These are phyloP conservation scores for Penicillium sp. DNA, from an alignment of 2,329 filamentous ascomycete genomes.

Conservation along the genomic window DNA sequence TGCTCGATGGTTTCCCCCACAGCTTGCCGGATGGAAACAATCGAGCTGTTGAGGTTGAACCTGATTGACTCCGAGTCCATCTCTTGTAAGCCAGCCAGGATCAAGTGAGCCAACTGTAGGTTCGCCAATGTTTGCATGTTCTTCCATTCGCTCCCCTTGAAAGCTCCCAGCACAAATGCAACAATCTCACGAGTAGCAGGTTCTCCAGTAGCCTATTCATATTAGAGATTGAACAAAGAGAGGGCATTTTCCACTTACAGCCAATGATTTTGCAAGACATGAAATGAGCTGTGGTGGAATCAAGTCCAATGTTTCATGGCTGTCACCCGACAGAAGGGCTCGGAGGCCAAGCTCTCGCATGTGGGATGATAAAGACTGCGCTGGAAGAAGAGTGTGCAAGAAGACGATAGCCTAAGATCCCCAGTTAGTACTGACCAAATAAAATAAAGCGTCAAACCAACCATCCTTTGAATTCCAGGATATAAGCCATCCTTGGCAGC, in stretches of 20 bases:
- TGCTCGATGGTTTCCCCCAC: conserved; percentile 18
- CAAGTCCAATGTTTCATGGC: conserved; percentile 17
- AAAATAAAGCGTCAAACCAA: conserved; percentile 15
- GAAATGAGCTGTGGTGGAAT: conserved; percentile 27
- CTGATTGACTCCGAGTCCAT: conserved; percentile 9
- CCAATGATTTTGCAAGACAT: conserved; percentile 39
- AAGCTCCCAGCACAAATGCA: conserved; percentile 23
- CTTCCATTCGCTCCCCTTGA: conserved; percentile 13
- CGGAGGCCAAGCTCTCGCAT: conserved; percentile 28
- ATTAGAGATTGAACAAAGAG: not conserved
- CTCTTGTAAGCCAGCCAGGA: conserved; percentile 28
- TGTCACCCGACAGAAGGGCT: conserved; percentile 28
- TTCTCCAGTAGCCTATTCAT: conserved; percentile 22
- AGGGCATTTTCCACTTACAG: conserved; percentile 37
- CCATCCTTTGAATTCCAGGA: conserved; percentile 36
- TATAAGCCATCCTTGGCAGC: conserved; percentile 32
- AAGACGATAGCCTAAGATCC: conserved; percentile 33
- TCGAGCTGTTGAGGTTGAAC: conserved; percentile 12
- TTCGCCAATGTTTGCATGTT: conserved; percentile 12
- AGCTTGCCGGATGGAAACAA: conserved; percentile 14
- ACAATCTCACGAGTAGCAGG: conserved; percentile 24
- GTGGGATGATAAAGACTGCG: conserved; percentile 25
- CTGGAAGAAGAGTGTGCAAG: conserved; percentile 30
- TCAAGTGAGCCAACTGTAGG: conserved; percentile 24
- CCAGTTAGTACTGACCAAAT: not conserved